Conservation (phyloP, 1,284 basidiomycete species). For the Moniliella sp. region DNA sequence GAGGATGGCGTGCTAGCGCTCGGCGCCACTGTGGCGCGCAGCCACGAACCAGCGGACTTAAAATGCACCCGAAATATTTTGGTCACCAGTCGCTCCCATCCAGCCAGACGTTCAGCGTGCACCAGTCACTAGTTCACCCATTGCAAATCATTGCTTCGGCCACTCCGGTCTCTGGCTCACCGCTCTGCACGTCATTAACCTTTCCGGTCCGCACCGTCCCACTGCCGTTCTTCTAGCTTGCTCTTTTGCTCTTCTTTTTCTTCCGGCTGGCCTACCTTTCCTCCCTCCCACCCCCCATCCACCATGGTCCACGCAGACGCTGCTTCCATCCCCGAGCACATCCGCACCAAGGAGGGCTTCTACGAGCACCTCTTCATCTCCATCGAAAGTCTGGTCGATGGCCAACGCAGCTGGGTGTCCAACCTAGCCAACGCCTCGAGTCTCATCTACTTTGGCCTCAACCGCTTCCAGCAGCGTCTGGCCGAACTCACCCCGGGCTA, state of each 20-base stretch:
- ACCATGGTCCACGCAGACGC: slow-evolving; percentile 34
- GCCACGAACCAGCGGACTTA: no score
- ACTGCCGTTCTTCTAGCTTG: no score
- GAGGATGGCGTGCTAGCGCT: no score
- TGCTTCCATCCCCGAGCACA: slow-evolving; percentile 51
- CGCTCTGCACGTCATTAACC: no score
- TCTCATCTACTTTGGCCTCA: slow-evolving; percentile 22
- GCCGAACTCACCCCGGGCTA: neutral
- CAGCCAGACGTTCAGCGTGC: no score
- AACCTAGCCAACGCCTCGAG: slow-evolving; percentile 27
- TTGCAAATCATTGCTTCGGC: no score
- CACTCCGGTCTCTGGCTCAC: no score
- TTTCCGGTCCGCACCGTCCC: no score
- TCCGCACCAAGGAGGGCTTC: slow-evolving; percentile 23
- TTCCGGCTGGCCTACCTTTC: neutral
- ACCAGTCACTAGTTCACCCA: no score
- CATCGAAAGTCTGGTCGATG: slow-evolving; percentile 21
- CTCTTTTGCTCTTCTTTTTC: neutral
- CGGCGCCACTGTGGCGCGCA: no score
- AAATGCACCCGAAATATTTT: no score
- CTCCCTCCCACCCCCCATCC: neutral
- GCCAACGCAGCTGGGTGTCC: slow-evolving; percentile 20
- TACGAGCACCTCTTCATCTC: slow-evolving; percentile 31
- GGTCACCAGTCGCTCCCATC: no score
- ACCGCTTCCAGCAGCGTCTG: slow-evolving; percentile 7